Conservation (phyloP, 495 filamentous ascomycete species). For the Podospora pseudoanserina region DNA sequence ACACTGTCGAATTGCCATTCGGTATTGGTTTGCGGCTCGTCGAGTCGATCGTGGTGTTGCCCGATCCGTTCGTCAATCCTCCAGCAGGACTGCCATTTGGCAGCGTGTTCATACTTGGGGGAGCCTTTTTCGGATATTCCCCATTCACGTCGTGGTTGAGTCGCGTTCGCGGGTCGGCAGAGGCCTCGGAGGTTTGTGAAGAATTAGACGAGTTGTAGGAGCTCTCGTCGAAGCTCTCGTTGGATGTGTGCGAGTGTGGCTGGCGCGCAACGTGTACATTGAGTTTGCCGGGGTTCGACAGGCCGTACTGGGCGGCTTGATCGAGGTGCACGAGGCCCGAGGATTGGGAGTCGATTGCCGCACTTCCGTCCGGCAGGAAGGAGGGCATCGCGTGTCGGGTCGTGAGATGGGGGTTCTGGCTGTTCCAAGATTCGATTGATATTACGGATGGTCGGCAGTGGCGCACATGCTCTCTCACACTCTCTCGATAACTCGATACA, state of each 20-base stretch:
- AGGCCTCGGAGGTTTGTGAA: conserved; percentile 32
- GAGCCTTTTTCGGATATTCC: conserved; percentile 8
- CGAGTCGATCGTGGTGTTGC: conserved; percentile 8
- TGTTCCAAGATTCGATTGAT: conserved; percentile 10
- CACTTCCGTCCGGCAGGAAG: conserved; percentile 51
- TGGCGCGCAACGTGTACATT: conserved; percentile 30
- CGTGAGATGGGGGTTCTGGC: conserved; percentile 13
- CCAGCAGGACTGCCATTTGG: conserved; percentile 24
- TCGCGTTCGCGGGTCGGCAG: conserved; percentile 19
- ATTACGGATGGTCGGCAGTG: conserved; percentile 16
- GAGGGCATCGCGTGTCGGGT: conserved; percentile 51
- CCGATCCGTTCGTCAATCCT: conserved; percentile 12
- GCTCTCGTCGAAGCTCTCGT: conserved; percentile 38
- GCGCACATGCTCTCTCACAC: conserved; percentile 25
- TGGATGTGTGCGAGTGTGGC: conserved; percentile 32
- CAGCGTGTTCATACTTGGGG: conserved; percentile 30
- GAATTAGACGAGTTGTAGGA: conserved; percentile 31
- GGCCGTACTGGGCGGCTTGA: conserved; percentile 30
- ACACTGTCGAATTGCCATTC: conserved; percentile 18
- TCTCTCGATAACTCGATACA: neutral
- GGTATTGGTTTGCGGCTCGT: conserved; percentile 21
- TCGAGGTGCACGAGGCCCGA: conserved; percentile 34
- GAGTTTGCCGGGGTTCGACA: conserved; percentile 27
- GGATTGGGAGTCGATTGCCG: conserved; percentile 43
- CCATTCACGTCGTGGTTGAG: conserved; percentile 18